Percentiles rank a stretch among this genome's conserved stretches.
Conservation (phyloP, 805 yeast genomes). For the Ogataea populi-albae region DNA sequence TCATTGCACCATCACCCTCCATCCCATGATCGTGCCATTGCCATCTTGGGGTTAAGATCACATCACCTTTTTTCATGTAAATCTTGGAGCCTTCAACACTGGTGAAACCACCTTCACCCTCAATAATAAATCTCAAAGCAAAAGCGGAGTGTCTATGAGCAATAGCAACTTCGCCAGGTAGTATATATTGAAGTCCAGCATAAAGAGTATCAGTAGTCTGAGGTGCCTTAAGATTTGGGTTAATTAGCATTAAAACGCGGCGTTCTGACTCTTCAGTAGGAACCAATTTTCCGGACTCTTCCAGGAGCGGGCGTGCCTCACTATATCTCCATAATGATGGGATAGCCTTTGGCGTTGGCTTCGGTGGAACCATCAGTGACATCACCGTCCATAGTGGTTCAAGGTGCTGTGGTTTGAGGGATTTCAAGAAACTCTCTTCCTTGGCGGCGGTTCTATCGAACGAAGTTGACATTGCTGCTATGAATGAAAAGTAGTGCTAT, state of each 20-base stretch:
- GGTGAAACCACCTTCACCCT: constrained; percentile 4
- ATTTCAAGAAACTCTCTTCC: not conserved
- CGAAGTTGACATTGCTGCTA: constrained; percentile 2
- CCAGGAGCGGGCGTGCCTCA: constrained; percentile 1
- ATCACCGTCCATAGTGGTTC: constrained; percentile 5
- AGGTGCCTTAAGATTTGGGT: constrained; percentile 4
- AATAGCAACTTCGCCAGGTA: constrained; percentile 4
- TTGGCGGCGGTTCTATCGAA: not conserved
- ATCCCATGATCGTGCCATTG: constrained; percentile 5
- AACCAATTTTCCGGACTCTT: constrained; percentile 3
- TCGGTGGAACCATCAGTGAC: constrained; percentile 4
- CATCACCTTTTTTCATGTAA: constrained; percentile 3
- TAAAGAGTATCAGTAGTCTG: constrained; percentile 4
- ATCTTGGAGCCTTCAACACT: constrained; percentile 5
- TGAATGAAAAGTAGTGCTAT: no score
- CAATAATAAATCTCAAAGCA: constrained; percentile 4
- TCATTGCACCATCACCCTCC: constrained; percentile 5
- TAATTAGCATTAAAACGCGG: constrained; percentile 2
- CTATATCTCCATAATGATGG: constrained; percentile 2
- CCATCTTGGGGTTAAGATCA: constrained; percentile 4
- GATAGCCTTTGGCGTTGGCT: constrained; percentile 2
- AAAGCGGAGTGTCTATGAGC: constrained; percentile 5
- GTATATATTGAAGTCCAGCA: constrained; percentile 5
- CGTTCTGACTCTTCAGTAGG: constrained; percentile 3
- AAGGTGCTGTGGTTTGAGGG: constrained; percentile 3